These are phyloP conservation scores for Pythium insidiosum DNA, from an alignment of 352 stramenopile species.

Conservation along the genomic window DNA sequence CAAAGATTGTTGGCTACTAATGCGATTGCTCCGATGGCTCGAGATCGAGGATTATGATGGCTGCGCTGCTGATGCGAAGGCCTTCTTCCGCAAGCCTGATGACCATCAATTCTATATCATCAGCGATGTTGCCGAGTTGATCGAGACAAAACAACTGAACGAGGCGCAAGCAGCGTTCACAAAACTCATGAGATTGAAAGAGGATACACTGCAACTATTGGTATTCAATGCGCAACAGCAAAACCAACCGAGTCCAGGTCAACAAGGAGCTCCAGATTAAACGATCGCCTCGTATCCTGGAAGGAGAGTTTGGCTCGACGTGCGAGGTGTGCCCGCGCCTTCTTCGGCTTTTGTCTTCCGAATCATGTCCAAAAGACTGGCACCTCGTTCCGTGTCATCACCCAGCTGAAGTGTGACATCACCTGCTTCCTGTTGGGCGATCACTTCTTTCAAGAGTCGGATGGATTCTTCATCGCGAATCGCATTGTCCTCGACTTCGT, in stretches of 20 bases:
- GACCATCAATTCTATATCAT: slow-evolving; percentile 46
- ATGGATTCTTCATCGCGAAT: slow-evolving; percentile 18
- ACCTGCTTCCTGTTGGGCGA: slow-evolving; percentile 7
- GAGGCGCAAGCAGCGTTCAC: slow-evolving; percentile 27
- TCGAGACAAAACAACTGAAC: slow-evolving; percentile 26
- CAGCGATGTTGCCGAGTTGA: slow-evolving; percentile 15
- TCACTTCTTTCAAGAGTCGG: slow-evolving; percentile 10
- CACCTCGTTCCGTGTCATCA: not conserved
- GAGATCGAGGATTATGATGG: slow-evolving; percentile 43
- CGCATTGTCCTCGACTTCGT: slow-evolving; percentile 5
- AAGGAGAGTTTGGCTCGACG: slow-evolving; percentile 7
- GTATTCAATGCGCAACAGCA: slow-evolving; percentile 38
- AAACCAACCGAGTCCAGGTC: slow-evolving; percentile 17
- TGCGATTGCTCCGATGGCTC: slow-evolving; percentile 41
- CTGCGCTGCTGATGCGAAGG: slow-evolving; percentile 32
- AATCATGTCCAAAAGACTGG: slow-evolving; percentile 21
- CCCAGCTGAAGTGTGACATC: slow-evolving; percentile 1
- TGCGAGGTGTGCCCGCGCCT: too few relatives aligned
- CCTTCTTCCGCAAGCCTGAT: slow-evolving; percentile 29
- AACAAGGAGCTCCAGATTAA: slow-evolving; percentile 10
- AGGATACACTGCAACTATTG: slow-evolving; percentile 54
- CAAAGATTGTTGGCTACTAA: slow-evolving; percentile 28
- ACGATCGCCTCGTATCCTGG: slow-evolving; percentile 30
- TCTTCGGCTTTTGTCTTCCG: slow-evolving; percentile 19
- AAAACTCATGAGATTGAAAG: slow-evolving; percentile 40